Base-by-base conservation (phyloP, 805 yeast genomes). In the Yamadazyma insecticola region DNA sequence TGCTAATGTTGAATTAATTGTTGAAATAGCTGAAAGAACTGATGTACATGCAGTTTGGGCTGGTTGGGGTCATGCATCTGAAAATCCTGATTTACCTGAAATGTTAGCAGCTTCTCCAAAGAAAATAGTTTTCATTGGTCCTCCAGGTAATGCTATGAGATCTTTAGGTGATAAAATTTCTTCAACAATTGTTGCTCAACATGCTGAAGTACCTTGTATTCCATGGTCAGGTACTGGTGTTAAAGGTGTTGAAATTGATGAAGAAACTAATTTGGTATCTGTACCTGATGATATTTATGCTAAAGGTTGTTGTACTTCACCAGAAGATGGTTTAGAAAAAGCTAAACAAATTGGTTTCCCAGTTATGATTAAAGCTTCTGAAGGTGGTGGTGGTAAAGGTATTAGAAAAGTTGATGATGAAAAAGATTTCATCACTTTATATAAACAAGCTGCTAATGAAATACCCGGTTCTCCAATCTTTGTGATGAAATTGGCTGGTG, bases 321-420 rank as follows among this genome's bases (percentile, higher is more conserved):
- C 97, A 29, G 92, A 81, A 50, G 95, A 90, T 50, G 99, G 97
- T 42, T 71, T 92, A 35, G 72, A 46, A 26, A 85, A 83, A 57
- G 98, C 98, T 38, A 76, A 71, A 48, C 58, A 73, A 51, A 89
- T 92, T 51, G 98, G 98, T 2, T 88, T 92, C 70, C 99, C 99
- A 19, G 95, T 92, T 33, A 92, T 92, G 99, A 80, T 92, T 55
- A 92, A 92, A 64, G 98, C 98, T 29, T 88, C 97, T 37, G 99
- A 92, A 78, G 99, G 99, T 72, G 99, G 99, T 64, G 99, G 99
- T 68, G 99, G 99, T 72, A 92, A 92, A 67, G 99, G 99, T 76
- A 92, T 92, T 60, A 82, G 99, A 70, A 88, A 88, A 64, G 97
- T 88, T 43, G 95, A 85, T 35, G 57, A 70, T 41, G 96, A 83